Conservation (phyloP, 2,329 filamentous ascomycete species). For the Venturia oleaginea region DNA sequence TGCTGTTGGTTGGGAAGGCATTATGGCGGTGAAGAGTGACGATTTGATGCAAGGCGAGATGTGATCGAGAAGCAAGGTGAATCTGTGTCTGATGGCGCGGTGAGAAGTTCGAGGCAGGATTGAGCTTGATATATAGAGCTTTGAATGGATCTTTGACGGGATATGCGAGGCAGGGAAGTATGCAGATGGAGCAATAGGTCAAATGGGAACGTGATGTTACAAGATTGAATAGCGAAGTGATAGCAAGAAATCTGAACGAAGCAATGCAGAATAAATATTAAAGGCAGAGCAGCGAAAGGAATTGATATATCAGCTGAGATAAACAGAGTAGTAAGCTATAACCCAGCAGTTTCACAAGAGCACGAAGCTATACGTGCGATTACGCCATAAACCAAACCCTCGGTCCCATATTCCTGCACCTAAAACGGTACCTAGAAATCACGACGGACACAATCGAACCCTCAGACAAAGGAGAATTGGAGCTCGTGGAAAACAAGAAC, state of each 20-base stretch:
- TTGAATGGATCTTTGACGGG: neutral
- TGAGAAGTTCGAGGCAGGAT: neutral
- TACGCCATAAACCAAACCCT: constrained; percentile 2
- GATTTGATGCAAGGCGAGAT: neutral
- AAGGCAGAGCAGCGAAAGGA: neutral
- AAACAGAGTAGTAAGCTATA: neutral
- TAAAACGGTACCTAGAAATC: neutral
- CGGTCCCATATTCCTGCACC: constrained; percentile 2
- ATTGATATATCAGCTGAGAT: neutral
- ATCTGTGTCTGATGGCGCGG: neutral
- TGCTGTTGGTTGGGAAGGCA: constrained; percentile 5
- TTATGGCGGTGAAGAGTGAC: neutral
- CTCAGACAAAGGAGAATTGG: neutral
- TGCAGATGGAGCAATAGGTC: neutral
- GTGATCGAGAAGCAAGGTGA: neutral
- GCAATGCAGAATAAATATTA: neutral
- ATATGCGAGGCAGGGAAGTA: neutral
- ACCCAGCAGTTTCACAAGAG: neutral
- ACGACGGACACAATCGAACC: neutral
- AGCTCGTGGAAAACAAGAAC: neutral
- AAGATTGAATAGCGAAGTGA: neutral
- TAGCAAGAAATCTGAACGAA: neutral
- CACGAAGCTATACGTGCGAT: constrained; percentile 5
- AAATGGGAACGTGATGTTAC: neutral
- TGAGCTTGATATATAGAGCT: neutral